Evolutionary conservation across 2,329 filamentous ascomycete genomes (phyloP).

Genomic region (Myriosclerotinia duriaeana): DNA sequence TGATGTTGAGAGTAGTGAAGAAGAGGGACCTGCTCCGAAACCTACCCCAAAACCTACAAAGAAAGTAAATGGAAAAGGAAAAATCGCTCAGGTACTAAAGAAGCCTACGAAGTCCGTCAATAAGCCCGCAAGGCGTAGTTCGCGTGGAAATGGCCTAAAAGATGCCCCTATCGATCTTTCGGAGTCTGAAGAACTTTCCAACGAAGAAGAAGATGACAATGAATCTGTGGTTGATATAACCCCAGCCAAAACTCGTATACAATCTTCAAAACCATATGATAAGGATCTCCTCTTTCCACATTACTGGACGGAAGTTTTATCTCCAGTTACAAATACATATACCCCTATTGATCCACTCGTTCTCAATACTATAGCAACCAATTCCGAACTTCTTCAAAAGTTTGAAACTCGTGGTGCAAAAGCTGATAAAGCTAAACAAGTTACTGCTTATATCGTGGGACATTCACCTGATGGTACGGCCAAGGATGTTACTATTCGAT

Average conservation of each 20-base stretch:
- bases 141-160: constrained; percentile 37
- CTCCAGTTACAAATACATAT: constrained; percentile 75
- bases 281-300: constrained; percentile 78
- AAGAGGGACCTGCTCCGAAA: constrained; percentile 22
- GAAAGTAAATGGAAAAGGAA: constrained; percentile 28
- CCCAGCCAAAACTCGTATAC: constrained; percentile 27
- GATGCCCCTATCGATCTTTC: constrained; percentile 46
- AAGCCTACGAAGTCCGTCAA: constrained; percentile 26
- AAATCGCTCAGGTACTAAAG: constrained; percentile 29
- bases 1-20: constrained; percentile 18
- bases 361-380: constrained; percentile 65
- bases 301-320: constrained; percentile 92
- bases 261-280: constrained; percentile 58
- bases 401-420: constrained; percentile 82
- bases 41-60: constrained; percentile 31
- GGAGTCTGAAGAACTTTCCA: constrained; percentile 52
- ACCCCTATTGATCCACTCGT: constrained; percentile 77
- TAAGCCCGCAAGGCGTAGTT: constrained; percentile 31
- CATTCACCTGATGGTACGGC: constrained; percentile 78
- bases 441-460: constrained; percentile 85
- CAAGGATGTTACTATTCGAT: constrained; percentile 92
- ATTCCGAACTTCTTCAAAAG: constrained; percentile 66
- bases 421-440: constrained; percentile 82
- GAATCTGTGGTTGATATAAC: constrained; percentile 58
- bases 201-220: constrained; percentile 50